phyloP scores from a whole-genome alignment of 129 eudicot genomes.

The Apium graveolens region DNA sequence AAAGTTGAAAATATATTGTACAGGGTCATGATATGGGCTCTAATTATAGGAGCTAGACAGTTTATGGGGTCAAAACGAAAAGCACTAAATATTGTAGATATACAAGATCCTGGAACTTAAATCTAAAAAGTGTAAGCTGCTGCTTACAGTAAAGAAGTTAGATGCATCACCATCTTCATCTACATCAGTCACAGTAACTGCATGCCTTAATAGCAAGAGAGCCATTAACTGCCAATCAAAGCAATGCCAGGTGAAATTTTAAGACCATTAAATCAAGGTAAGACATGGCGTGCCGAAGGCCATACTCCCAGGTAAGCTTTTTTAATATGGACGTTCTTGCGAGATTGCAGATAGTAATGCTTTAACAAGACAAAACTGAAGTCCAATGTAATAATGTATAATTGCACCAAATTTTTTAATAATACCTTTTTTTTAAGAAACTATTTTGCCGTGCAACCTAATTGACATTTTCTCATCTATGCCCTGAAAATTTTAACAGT shows the following conservation, averaged over 20 bases:
- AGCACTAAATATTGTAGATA: not conserved
- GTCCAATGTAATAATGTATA: not conserved
- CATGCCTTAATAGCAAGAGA: conserved; percentile 82
- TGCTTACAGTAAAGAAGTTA: conserved; percentile 68
- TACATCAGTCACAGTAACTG: conserved; percentile 58
- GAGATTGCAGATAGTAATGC: not conserved
- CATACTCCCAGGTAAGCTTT: not conserved
- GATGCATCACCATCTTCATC: conserved; percentile 63
- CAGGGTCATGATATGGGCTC: not conserved
- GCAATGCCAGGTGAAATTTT: not conserved
- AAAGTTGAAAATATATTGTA: not conserved
- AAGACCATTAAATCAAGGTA: not conserved
- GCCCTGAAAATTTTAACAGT: not conserved
- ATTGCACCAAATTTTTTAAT: not conserved
- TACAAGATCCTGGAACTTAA: not conserved
- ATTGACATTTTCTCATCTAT: not conserved
- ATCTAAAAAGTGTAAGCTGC: not conserved
- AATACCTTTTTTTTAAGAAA: not conserved
- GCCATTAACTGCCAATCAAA: conserved; percentile 59
- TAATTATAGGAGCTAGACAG: not conserved
- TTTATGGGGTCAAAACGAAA: not conserved
- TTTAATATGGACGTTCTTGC: not conserved
- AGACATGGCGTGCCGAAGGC: not conserved
- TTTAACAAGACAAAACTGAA: not conserved
- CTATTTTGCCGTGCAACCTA: not conserved